phyloP scores from a whole-genome alignment of 1,139 yeast species.

The Zygosaccharomyces pseudobailii region DNA sequence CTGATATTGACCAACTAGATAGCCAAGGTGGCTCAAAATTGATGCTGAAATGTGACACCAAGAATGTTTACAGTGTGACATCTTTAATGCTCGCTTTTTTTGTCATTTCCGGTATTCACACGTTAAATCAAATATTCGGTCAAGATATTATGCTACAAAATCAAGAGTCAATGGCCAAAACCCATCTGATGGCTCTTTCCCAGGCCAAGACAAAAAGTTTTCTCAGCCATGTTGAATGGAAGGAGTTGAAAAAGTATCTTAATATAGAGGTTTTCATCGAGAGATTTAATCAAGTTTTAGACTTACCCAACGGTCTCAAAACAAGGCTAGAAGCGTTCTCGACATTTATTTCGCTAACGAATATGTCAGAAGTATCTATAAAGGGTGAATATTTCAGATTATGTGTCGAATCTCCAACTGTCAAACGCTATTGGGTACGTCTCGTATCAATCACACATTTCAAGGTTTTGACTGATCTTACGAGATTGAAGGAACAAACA shows the following conservation, averaged over 20 bases:
- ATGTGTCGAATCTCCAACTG: slow-evolving; percentile 52
- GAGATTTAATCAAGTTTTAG: slow-evolving; percentile 28
- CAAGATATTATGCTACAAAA: slow-evolving; percentile 26
- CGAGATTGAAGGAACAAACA: slow-evolving; percentile 29
- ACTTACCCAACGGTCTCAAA: slow-evolving; percentile 47
- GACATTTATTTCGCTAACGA: slow-evolving; percentile 21
- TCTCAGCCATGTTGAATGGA: slow-evolving; percentile 19
- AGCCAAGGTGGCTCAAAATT: slow-evolving; percentile 30
- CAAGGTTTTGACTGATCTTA: slow-evolving; percentile 20
- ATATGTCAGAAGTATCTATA: slow-evolving; percentile 18
- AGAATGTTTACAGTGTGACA: slow-evolving; percentile 37
- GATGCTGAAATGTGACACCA: slow-evolving; percentile 32
- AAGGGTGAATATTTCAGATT: slow-evolving; percentile 41
- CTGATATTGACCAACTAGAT: slow-evolving; percentile 24
- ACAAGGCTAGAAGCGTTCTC: slow-evolving; percentile 43
- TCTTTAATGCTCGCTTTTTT: slow-evolving; percentile 51
- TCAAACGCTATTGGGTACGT: slow-evolving; percentile 48
- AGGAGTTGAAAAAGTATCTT: slow-evolving; percentile 18
- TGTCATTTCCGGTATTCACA: slow-evolving; percentile 49
- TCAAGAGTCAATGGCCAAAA: slow-evolving; percentile 32
- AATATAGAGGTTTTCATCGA: slow-evolving; percentile 27
- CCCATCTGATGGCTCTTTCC: slow-evolving; percentile 22
- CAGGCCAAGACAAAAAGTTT: slow-evolving; percentile 20
- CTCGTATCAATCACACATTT: slow-evolving; percentile 42
- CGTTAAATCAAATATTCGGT: slow-evolving; percentile 45